These are phyloP conservation scores for Metroxylon sagu DNA, from an alignment of 176 grass and related monocot species.

Conservation along the genomic window DNA sequence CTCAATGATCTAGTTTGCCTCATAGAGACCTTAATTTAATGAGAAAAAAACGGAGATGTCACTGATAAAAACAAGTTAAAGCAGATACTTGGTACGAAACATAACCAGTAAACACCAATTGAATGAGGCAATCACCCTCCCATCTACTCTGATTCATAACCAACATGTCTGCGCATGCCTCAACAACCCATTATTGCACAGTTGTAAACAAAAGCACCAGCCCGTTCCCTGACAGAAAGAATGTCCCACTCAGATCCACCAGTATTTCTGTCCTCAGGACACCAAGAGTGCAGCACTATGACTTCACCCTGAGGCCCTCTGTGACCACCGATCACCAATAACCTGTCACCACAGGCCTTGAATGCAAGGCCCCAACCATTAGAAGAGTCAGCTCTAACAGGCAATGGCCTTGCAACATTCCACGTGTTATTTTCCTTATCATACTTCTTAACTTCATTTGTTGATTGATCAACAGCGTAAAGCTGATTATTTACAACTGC, in stretches of 20 bases:
- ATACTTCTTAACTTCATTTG: constrained; percentile 84
- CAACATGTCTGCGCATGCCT: constrained; percentile 5
- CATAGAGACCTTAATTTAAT: constrained; percentile 11
- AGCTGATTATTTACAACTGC: constrained; percentile 96
- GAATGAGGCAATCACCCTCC: constrained; percentile 1
- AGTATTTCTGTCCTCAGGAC: constrained; percentile 40
- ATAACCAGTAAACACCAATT: constrained; percentile 16
- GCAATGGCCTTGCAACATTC: constrained; percentile 67
- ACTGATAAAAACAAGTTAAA: background rate
- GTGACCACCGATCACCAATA: constrained; percentile 70
- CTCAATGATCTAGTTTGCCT: constrained; percentile 1
- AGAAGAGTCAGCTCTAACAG: constrained; percentile 76
- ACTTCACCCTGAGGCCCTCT: constrained; percentile 52
- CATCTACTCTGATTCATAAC: constrained; percentile 1
- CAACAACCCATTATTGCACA: constrained; percentile 96
- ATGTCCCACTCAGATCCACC: constrained; percentile 66
- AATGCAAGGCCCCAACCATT: constrained; percentile 89
- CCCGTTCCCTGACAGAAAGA: constrained; percentile 54
- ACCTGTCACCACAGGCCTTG: constrained; percentile 62
- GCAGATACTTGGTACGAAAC: constrained; percentile 3
- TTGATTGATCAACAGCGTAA: constrained; percentile 61
- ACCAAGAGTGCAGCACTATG: constrained; percentile 75
- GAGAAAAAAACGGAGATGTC: constrained; percentile 10
- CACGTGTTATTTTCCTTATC: constrained; percentile 77
- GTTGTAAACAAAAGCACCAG: constrained; percentile 78